Base-by-base conservation (phyloP, 352 stramenopile genomes). In the Albugo candida region DNA sequence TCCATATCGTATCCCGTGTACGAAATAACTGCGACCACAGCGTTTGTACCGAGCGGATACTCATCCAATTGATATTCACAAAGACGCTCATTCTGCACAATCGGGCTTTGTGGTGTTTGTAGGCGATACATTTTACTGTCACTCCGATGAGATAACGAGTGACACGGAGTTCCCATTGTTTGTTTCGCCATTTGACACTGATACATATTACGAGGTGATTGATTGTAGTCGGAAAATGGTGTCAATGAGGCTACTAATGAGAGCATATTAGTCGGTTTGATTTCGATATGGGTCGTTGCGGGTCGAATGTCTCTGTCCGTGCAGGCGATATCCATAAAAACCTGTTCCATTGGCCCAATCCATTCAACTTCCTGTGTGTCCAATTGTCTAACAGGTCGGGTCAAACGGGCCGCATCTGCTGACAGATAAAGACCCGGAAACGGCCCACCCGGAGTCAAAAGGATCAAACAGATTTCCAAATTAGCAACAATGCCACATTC, bases 141-240 rank as follows among this genome's bases (percentile, higher is more conserved):
- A 11, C 91, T 75, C 50, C 95, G 82, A 60, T 98, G 85, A 5
- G 83, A 74, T 47, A 98, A 81, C 47, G 92, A 97, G 62, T 99
- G 94, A n/a, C 80, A 82, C 14, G 95, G 93, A 18, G 95, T 99
- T 36, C 96, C 96, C 95, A 99, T 99, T 2, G 96, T 99, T 64
- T 99, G 96, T 71, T 99, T 99, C 36, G 93, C 96, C 96, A 99
- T 99, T 70, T 99, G 95, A 58, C 96, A 99, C 80, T 99, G 95
- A 64, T 97, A 99, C 95, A 99, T 99, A 69, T 99, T 99, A 63
- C 96, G 74, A 36, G 96, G 96, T 20, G 80, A 97, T 73, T 99
- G 96, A 68, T 99, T 99, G 69, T 99, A 98, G 69, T 99, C 96
- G 1, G 83, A 97, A 64, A 99, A 99, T 11, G 96, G 96, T 27